Evolutionary conservation across 2,329 filamentous ascomycete species (phyloP).

Genomic region (Didymella pinodella): DNA sequence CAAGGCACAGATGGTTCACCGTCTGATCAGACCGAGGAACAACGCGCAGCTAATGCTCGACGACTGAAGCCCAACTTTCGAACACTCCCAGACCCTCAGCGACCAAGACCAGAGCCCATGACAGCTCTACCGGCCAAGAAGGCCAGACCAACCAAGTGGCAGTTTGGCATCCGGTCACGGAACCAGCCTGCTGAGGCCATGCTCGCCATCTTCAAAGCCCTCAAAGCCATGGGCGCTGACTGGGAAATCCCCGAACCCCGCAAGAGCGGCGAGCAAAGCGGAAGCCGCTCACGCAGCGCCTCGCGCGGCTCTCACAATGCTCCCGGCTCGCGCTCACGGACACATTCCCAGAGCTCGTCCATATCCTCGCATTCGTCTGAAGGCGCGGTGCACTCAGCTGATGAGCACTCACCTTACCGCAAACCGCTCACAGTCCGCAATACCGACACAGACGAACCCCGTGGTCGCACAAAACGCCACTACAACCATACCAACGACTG

Average conservation of each 20-base stretch:
- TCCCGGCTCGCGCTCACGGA: slow-evolving; percentile 46
- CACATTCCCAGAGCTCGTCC: slow-evolving; percentile 43
- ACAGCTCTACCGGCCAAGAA: slow-evolving; percentile 70
- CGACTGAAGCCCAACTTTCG: slow-evolving; percentile 86
- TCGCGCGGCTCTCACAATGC: slow-evolving; percentile 37
- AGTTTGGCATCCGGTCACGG: slow-evolving; percentile 94
- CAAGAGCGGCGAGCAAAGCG: slow-evolving; percentile 52
- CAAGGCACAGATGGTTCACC: slow-evolving; percentile 49
- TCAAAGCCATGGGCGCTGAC: slow-evolving; percentile 85
- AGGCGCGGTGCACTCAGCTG: slow-evolving; percentile 27
- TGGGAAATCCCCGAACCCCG: slow-evolving; percentile 71
- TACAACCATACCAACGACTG: slow-evolving; percentile 59
- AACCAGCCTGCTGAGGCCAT: slow-evolving; percentile 95
- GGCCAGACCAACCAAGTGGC: slow-evolving; percentile 86
- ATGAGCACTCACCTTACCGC: slow-evolving; percentile 30
- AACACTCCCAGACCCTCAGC: slow-evolving; percentile 66
- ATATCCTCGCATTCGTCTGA: slow-evolving; percentile 44
- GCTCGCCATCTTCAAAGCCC: slow-evolving; percentile 91
- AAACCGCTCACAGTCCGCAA: slow-evolving; percentile 46
- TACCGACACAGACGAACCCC: slow-evolving; percentile 28
- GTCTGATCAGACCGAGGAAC: slow-evolving; percentile 58
- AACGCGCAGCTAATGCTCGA: slow-evolving; percentile 81
- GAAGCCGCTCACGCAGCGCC: slow-evolving; percentile 43
- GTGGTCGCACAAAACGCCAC: slow-evolving; percentile 52
- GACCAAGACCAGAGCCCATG: slow-evolving; percentile 63